phyloP scores from a whole-genome alignment of 805 yeast genomes.

The Teunomyces barrocoloradensis region DNA sequence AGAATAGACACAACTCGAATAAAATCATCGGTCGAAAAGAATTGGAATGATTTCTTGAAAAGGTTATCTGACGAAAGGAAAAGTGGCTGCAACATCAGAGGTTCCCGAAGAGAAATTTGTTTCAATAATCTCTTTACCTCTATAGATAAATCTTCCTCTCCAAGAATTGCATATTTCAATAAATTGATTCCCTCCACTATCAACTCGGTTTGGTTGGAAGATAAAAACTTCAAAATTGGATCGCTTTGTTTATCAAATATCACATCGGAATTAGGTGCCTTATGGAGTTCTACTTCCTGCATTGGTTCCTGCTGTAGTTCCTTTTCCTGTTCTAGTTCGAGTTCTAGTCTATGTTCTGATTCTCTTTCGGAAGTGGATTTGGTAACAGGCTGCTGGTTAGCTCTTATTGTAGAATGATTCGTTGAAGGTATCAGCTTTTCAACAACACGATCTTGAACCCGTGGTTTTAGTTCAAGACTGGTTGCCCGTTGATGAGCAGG shows the following conservation, averaged over 20 bases:
- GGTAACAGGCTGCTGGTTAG: too few relatives aligned
- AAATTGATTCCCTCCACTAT: slow-evolving; percentile 36
- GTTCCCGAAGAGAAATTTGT: slow-evolving; percentile 28
- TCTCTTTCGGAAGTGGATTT: too few relatives aligned
- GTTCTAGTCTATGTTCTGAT: not conserved
- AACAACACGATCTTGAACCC: not conserved
- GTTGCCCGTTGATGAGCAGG: not conserved
- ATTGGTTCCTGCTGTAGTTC: not conserved
- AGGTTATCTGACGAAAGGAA: slow-evolving; percentile 23
- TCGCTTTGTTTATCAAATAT: slow-evolving; percentile 25
- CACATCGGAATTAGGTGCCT: not conserved
- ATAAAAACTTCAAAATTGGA: slow-evolving; percentile 34
- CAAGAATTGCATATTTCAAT: slow-evolving; percentile 36
- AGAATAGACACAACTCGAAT: slow-evolving; percentile 29
- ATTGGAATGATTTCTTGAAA: slow-evolving; percentile 21
- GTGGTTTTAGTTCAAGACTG: not conserved
- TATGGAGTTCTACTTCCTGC: not conserved
- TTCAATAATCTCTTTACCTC: slow-evolving; percentile 22
- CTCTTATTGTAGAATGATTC: not conserved
- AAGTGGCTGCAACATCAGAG: slow-evolving; percentile 31
- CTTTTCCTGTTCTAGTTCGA: not conserved
- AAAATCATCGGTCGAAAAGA: slow-evolving; percentile 34
- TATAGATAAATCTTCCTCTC: slow-evolving; percentile 30
- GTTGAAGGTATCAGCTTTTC: not conserved
- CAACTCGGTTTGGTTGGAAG: slow-evolving; percentile 29